Evolutionary conservation across 768 basidiomycete genomes (phyloP).

Genomic region (Lactarius quietus): DNA sequence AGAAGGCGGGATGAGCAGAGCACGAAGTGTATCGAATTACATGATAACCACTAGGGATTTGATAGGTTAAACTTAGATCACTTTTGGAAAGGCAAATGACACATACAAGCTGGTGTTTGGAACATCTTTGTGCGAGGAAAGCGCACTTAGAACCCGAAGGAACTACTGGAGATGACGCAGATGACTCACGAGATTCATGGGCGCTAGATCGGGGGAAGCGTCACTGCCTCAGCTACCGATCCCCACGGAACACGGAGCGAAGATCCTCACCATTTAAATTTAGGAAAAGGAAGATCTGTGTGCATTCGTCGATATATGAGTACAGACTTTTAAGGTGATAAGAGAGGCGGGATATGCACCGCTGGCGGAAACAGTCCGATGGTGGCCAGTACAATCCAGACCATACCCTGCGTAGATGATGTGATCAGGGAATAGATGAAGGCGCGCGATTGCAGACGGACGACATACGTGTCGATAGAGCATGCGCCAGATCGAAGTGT

Average conservation of each 20-base stretch:
- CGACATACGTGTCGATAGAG: conserved; percentile 5
- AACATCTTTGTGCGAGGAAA: neutral
- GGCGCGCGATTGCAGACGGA: neutral
- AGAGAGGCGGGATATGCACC: neutral
- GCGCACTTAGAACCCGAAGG: neutral
- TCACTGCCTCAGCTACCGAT: neutral
- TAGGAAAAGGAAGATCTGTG: conserved; percentile 6
- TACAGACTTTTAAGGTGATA: neutral
- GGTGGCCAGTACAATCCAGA: conserved; percentile 4
- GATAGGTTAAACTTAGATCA: neutral
- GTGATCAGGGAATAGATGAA: neutral
- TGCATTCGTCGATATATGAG: neutral
- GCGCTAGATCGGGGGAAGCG: neutral
- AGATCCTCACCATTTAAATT: conserved; percentile 12
- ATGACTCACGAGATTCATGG: conserved; percentile 5
- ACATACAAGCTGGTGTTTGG: conserved; percentile 7
- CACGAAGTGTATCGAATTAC: neutral
- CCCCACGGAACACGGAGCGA: neutral
- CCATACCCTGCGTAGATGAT: neutral
- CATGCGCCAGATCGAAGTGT: neutral
- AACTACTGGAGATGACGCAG: neutral
- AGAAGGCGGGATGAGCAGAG: neutral
- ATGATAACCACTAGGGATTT: neutral
- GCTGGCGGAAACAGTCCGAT: conserved; percentile 7
- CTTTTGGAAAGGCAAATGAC: neutral